Conservation (phyloP, 2,329 filamentous ascomycete genomes). For the Microsporum canis region DNA sequence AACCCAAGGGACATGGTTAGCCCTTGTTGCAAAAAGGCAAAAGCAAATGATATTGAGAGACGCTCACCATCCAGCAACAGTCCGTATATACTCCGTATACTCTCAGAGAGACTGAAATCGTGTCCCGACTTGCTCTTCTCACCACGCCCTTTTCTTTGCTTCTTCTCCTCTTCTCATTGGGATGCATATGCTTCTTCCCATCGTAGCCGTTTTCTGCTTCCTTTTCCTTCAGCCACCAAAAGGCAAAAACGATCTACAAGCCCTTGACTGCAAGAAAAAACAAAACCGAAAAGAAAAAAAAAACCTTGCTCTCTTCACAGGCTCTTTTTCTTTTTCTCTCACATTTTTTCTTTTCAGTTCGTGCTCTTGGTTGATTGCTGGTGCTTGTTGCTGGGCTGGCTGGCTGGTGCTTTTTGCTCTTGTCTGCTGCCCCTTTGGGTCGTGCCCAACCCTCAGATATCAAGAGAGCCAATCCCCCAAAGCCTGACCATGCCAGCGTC, state of each 20-base stretch:
- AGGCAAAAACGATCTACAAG: background rate
- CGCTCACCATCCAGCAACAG: background rate
- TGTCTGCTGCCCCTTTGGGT: background rate
- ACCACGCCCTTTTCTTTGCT: background rate
- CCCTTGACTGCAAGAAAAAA: background rate
- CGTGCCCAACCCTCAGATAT: constrained; percentile 4
- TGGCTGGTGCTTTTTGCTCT: background rate
- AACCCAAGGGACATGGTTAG: constrained; percentile 1
- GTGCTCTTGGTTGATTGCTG: background rate
- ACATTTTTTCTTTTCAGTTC: no score
- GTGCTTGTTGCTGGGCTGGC: background rate
- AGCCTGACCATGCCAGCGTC: constrained; percentile 2
- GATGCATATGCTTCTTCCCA: background rate
- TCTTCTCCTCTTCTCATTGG: background rate
- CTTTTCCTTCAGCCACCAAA: background rate
- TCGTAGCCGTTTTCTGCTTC: background rate
- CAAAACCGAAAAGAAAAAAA: background rate
- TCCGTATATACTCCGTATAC: background rate
- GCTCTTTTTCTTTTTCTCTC: background rate
- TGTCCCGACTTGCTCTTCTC: background rate
- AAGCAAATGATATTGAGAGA: background rate
- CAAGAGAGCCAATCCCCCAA: background rate
- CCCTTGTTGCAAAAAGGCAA: background rate
- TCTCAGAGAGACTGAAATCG: background rate
- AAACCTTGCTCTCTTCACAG: background rate